Conservation (phyloP, 2,329 filamentous ascomycete species). For the Myriosclerotinia scirpicola region DNA sequence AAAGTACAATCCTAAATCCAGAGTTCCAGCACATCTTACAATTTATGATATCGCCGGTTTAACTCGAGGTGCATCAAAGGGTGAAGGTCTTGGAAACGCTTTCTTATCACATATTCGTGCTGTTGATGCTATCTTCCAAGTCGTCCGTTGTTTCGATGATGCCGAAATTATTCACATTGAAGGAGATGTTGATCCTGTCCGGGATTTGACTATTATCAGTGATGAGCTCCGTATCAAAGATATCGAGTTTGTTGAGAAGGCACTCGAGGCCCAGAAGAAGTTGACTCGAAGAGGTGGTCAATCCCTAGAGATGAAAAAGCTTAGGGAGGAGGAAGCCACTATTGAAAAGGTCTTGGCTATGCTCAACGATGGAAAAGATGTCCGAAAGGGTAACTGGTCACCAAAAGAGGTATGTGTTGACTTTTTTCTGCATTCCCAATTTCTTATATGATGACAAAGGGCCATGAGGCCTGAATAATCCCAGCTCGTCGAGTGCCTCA, state of each 20-base stretch:
- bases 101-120: slow-evolving; percentile 99
- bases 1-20: slow-evolving; percentile 97
- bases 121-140: slow-evolving; percentile 96
- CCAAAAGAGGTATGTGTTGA: slow-evolving; percentile 84
- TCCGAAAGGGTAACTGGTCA: slow-evolving; percentile 84
- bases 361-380: slow-evolving; percentile 86
- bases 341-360: slow-evolving; percentile 85
- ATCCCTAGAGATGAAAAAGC: slow-evolving; percentile 95
- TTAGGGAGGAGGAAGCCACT: slow-evolving; percentile 89
- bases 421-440: slow-evolving; percentile 34
- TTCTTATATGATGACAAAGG: slow-evolving; percentile 93
- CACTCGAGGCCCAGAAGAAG: slow-evolving; percentile 87
- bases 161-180: slow-evolving; percentile 99
- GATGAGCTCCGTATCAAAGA: slow-evolving; percentile 97
- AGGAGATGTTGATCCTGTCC: slow-evolving; percentile 92
- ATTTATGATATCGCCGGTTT: slow-evolving; percentile 98
- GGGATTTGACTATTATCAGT: slow-evolving; percentile 94
- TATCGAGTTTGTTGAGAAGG: slow-evolving; percentile 97
- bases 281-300: slow-evolving; percentile 93
- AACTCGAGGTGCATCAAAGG: slow-evolving; percentile 92
- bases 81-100: slow-evolving; percentile 94
- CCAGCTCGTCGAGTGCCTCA: slow-evolving; percentile 99
- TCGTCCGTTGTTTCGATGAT: slow-evolving; percentile 96
- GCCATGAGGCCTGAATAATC: slow-evolving; percentile 92
- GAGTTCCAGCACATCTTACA: slow-evolving; percentile 95